phyloP scores from a whole-genome alignment of 139 green algal genomes.

The Spirogloea muscicola region DNA sequence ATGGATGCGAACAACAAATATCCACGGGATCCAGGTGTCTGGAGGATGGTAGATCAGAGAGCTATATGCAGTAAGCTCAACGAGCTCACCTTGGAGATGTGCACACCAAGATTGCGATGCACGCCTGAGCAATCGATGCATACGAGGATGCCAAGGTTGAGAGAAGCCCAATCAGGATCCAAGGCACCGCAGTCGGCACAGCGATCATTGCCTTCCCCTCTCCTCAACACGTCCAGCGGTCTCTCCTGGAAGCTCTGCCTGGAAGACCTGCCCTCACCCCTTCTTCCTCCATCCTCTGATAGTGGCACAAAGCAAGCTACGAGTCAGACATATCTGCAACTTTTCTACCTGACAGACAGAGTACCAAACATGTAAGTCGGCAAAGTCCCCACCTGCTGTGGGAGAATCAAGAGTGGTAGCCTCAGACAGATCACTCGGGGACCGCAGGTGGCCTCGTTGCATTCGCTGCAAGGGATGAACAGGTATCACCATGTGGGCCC shows the following conservation, averaged over 20 bases:
- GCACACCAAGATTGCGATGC: constrained; percentile 82
- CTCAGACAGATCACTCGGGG: neutral
- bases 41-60: neutral
- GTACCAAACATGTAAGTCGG: neutral
- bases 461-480: neutral
- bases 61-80: neutral
- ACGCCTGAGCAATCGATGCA: constrained; percentile 89
- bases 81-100: constrained; percentile 66
- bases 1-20: neutral
- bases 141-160: constrained; percentile 83
- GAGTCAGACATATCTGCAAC: neutral
- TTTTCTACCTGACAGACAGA: neutral
- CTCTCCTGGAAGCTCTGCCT: constrained; percentile 8
- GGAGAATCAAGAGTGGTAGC: neutral
- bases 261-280: neutral
- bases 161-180: constrained; percentile 80
- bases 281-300: constrained; percentile 8
- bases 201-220: constrained; percentile 63
- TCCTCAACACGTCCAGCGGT: constrained; percentile 38
- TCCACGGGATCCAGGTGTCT: too few relatives aligned
- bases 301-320: neutral
- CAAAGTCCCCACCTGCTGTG: neutral
- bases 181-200: constrained; percentile 79
- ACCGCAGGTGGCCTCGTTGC: neutral
- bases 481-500: neutral